Conservation (phyloP, 805 yeast species). For the Lipomyces sp. region DNA sequence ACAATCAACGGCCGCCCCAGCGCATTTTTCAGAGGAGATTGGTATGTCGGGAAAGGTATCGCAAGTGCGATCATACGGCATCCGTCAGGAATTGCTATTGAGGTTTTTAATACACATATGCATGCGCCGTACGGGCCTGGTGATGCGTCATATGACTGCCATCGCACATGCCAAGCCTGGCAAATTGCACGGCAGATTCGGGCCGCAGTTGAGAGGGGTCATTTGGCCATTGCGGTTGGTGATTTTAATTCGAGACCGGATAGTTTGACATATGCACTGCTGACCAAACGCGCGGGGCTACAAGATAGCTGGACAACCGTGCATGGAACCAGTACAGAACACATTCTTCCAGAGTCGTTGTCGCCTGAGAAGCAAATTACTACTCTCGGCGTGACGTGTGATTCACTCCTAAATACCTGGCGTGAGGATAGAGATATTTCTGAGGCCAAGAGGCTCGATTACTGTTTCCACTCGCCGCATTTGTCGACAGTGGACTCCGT, state of each 20-base stretch:
- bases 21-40: slow-evolving; percentile 93
- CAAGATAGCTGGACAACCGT: slow-evolving; percentile 35
- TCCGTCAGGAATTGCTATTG: slow-evolving; percentile 56
- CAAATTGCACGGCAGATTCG: slow-evolving; percentile 74
- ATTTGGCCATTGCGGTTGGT: slow-evolving; percentile 87
- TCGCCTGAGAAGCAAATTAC: slow-evolving; percentile 59
- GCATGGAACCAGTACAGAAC: slow-evolving; percentile 21
- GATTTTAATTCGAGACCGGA: slow-evolving; percentile 91
- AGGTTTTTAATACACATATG: slow-evolving; percentile 86
- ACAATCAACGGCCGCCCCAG: slow-evolving; percentile 94
- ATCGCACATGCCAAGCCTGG: slow-evolving; percentile 96
- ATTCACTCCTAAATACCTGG: slow-evolving; percentile 87
- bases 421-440: slow-evolving; percentile 56
- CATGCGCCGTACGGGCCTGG: slow-evolving; percentile 95
- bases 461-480: slow-evolving; percentile 73
- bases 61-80: slow-evolving; percentile 73
- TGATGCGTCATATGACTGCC: slow-evolving; percentile 88
- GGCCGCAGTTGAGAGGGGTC: slow-evolving; percentile 70
- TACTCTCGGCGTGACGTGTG: slow-evolving; percentile 87
- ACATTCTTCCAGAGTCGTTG: slow-evolving; percentile 22
- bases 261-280: slow-evolving; percentile 75
- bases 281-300: slow-evolving; percentile 70
- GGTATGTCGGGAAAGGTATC: slow-evolving; percentile 93
- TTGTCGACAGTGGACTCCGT: slow-evolving; percentile 63
- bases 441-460: slow-evolving; percentile 89